A percentile compares a stretch with the other conserved stretches of the same genome.
phyloP scores from a whole-genome alignment of 169 alveolate species.

The Plasmodium inui region DNA sequence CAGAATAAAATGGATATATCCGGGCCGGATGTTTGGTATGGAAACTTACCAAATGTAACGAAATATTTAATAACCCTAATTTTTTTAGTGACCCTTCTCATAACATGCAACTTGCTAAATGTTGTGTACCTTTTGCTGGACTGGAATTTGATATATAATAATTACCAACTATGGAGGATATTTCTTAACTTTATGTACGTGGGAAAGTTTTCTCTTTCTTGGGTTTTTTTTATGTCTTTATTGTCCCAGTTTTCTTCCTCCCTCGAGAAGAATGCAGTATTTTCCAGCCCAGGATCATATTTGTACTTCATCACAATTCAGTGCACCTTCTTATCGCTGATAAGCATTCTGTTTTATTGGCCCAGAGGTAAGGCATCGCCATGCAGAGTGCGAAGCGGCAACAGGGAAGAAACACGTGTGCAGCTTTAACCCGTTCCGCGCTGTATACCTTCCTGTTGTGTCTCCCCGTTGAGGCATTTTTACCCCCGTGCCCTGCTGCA shows the following conservation, averaged over 20 bases:
- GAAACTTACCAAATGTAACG: slow-evolving; percentile 88
- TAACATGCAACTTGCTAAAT: slow-evolving; percentile 82
- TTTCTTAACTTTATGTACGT: slow-evolving; percentile 85
- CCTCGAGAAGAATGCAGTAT: slow-evolving; percentile 84
- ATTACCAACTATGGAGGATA: slow-evolving; percentile 88
- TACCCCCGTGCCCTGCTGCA: too few relatives aligned
- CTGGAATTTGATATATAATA: slow-evolving; percentile 84
- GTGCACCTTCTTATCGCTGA: slow-evolving; percentile 79
- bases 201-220: slow-evolving; percentile 90
- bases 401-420: neutral
- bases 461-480: too few relatives aligned
- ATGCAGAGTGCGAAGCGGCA: slow-evolving; percentile 15
- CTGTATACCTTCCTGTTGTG: too few relatives aligned
- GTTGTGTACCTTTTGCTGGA: slow-evolving; percentile 85
- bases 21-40: slow-evolving; percentile 90
- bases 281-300: slow-evolving; percentile 85
- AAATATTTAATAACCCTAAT: slow-evolving; percentile 84
- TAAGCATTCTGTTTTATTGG: slow-evolving; percentile 85
- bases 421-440: too few relatives aligned
- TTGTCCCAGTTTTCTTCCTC: slow-evolving; percentile 86
- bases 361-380: slow-evolving; percentile 83
- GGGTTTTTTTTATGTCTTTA: slow-evolving; percentile 88
- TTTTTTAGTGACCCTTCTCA: slow-evolving; percentile 83
- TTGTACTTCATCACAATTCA: slow-evolving; percentile 87
- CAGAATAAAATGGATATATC: slow-evolving; percentile 76